Conservation (phyloP, 1,284 basidiomycete species). For the Leccinum ponderosum region DNA sequence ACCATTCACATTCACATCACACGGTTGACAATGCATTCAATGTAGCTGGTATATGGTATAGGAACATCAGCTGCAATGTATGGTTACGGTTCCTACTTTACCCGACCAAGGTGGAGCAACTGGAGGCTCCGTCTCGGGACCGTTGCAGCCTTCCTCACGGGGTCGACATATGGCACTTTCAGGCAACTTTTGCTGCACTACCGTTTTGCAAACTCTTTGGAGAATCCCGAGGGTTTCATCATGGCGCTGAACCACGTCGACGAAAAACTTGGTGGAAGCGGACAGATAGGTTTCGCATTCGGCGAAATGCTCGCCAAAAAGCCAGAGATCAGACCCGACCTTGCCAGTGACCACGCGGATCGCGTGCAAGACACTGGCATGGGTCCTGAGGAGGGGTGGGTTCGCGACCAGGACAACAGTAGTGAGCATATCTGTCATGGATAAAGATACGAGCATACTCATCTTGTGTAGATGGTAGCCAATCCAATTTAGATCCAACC, state of each 20-base stretch:
- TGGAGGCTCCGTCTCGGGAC: slow-evolving; percentile 27
- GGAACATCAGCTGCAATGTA: slow-evolving; percentile 27
- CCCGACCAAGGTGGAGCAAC: slow-evolving; percentile 31
- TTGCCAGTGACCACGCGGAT: background rate
- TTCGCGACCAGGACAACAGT: slow-evolving; percentile 8
- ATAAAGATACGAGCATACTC: background rate
- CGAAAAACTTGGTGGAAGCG: slow-evolving; percentile 31
- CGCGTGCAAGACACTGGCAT: slow-evolving; percentile 10
- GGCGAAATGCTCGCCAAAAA: slow-evolving; percentile 19
- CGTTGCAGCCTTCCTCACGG: slow-evolving; percentile 26
- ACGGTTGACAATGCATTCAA: slow-evolving; percentile 6
- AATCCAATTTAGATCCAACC: slow-evolving; percentile 13
- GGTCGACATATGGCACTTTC: slow-evolving; percentile 38
- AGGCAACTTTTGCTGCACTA: slow-evolving; percentile 45
- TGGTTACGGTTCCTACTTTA: slow-evolving; percentile 30
- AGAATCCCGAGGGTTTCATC: slow-evolving; percentile 45
- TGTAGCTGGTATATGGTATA: slow-evolving; percentile 30
- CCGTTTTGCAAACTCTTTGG: slow-evolving; percentile 47
- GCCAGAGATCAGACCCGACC: slow-evolving; percentile 10
- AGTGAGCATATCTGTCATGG: slow-evolving; percentile 11
- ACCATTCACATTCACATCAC: background rate
- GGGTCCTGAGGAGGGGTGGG: slow-evolving; percentile 28
- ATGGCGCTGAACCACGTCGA: slow-evolving; percentile 42
- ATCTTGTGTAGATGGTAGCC: slow-evolving; percentile 7
- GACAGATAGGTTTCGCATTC: slow-evolving; percentile 26